These are phyloP conservation scores for Myxozyma nipponensis DNA, from an alignment of 805 yeast genomes.

Conservation along the genomic window DNA sequence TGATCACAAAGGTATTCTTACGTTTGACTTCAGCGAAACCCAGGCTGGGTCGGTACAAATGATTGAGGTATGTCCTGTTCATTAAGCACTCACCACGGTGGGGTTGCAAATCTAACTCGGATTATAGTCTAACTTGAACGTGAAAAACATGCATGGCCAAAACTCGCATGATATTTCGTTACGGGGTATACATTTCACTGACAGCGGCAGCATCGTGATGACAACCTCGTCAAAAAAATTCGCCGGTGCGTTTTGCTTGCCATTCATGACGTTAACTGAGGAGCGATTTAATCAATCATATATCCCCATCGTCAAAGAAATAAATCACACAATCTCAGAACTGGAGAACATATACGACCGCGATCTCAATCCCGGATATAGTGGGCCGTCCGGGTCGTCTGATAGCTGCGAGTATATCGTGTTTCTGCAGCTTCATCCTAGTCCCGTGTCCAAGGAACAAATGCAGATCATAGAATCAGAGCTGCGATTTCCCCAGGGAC, in stretches of 20 bases:
- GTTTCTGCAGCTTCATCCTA: constrained; percentile 65
- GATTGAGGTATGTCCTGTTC: constrained; percentile 14
- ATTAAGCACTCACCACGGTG: background rate
- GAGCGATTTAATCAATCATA: constrained; percentile 62
- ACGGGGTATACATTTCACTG: constrained; percentile 38
- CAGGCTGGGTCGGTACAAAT: constrained; percentile 21
- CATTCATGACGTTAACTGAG: constrained; percentile 51
- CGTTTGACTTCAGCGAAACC: constrained; percentile 21
- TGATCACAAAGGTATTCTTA: constrained; percentile 14
- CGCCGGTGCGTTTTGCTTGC: constrained; percentile 34
- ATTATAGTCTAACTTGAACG: constrained; percentile 14
- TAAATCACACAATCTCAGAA: constrained; percentile 45
- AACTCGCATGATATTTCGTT: constrained; percentile 29
- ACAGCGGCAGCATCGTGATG: constrained; percentile 36
- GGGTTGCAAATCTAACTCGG: background rate
- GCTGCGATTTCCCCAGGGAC: constrained; percentile 66
- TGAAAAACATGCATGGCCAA: constrained; percentile 28
- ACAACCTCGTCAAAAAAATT: constrained; percentile 35
- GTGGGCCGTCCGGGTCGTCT: constrained; percentile 36
- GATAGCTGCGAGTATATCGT: constrained; percentile 63
- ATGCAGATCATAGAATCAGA: constrained; percentile 67
- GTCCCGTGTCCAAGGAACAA: constrained; percentile 51
- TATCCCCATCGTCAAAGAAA: constrained; percentile 51
- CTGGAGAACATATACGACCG: constrained; percentile 41
- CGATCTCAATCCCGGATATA: constrained; percentile 31